Conservation (phyloP, 2,329 filamentous ascomycete genomes). For the Coccinonectria pachysandricola region DNA sequence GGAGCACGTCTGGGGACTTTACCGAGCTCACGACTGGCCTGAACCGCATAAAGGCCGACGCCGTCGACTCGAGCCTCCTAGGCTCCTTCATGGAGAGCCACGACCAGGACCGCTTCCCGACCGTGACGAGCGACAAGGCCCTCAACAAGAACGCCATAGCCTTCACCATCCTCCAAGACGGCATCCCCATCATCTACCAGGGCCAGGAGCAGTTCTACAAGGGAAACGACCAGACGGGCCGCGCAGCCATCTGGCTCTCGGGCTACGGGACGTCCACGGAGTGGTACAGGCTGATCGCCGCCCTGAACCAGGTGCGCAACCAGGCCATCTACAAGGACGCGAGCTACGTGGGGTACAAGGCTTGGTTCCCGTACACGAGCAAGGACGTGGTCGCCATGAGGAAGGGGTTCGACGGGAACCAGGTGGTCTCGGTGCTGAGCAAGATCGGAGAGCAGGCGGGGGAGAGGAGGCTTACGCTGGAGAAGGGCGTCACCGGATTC, state of each 20-base stretch:
- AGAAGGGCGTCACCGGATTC: constrained; percentile 4
- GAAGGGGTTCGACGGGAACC: constrained; percentile 8
- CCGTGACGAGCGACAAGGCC: constrained; percentile 6
- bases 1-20: constrained; percentile 5
- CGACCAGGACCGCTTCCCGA: constrained; percentile 7
- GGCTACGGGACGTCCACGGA: constrained; percentile 4
- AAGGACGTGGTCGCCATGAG: constrained; percentile 5
- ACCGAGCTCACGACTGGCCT: constrained; percentile 5
- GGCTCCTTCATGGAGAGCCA: constrained; percentile 10
- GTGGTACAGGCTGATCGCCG: constrained; percentile 6
- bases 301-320: constrained; percentile 8
- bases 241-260: constrained; percentile 8
- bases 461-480: constrained; percentile 3
- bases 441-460: constrained; percentile 6
- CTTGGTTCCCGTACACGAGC: constrained; percentile 7
- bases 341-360: constrained; percentile 7
- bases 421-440: constrained; percentile 9
- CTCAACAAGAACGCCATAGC: constrained; percentile 9
- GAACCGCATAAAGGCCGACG: constrained; percentile 5
- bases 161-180: constrained; percentile 8
- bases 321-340: constrained; percentile 8
- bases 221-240: constrained; percentile 6
- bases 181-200: constrained; percentile 8
- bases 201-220: constrained; percentile 8
- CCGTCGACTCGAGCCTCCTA: constrained; percentile 8